phyloP scores from a whole-genome alignment of 257 asterid genomes.

The Petunia axillaris region DNA sequence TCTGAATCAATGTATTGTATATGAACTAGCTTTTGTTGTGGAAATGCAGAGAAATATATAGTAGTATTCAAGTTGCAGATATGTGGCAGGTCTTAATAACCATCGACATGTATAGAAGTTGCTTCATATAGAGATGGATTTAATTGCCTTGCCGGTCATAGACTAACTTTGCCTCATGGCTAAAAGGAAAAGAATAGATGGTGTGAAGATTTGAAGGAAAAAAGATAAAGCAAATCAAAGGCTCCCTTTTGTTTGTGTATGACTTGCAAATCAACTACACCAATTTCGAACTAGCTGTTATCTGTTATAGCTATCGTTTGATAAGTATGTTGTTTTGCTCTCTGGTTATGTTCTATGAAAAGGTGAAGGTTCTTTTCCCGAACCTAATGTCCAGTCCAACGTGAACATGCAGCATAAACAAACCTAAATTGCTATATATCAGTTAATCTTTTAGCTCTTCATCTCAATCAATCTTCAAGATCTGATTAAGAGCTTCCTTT shows the following conservation, averaged over 20 bases:
- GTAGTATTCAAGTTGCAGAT: not conserved
- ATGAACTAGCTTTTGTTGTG: conserved; percentile 10
- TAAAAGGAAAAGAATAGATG: not conserved
- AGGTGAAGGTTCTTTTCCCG: too few species aligned
- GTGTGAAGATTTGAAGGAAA: not conserved
- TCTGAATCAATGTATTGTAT: not conserved
- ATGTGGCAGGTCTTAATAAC: not conserved
- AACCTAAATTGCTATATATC: too few species aligned
- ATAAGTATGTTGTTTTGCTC: too few species aligned
- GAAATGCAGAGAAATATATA: not conserved
- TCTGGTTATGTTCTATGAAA: too few species aligned
- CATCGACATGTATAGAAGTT: conserved; percentile 21
- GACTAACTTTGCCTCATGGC: not conserved
- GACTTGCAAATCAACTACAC: not conserved
- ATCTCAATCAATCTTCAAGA: too few species aligned
- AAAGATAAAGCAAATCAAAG: not conserved
- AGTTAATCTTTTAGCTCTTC: too few species aligned
- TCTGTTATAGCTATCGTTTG: too few species aligned
- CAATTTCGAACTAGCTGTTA: too few species aligned
- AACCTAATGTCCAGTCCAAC: too few species aligned
- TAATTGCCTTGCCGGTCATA: not conserved
- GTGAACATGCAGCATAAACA: too few species aligned
- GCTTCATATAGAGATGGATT: conserved; percentile 10
- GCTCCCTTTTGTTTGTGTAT: not conserved
- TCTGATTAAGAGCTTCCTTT: too few species aligned